phyloP scores from a whole-genome alignment of 163 green algal species.

The Coccomyxa subellipsoidea region DNA sequence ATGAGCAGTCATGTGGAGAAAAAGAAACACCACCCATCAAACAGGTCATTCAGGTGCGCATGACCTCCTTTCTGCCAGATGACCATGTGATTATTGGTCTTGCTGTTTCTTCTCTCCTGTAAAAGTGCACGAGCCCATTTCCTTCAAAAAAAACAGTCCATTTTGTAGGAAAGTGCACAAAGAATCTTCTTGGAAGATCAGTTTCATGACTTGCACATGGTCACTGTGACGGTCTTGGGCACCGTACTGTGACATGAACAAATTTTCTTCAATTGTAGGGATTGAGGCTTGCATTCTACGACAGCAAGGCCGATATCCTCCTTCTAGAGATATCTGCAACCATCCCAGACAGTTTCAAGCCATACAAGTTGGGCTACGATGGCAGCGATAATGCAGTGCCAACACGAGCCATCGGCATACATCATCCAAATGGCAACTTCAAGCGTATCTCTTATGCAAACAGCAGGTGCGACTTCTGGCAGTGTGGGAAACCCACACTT shows the following conservation, averaged over 20 bases:
- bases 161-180: not conserved
- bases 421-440: not conserved
- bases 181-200: not conserved
- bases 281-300: not conserved
- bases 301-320: conserved; percentile 1
- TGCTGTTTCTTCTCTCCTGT: not conserved
- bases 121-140: not conserved
- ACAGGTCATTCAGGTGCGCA: conserved; percentile 5
- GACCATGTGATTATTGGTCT: not conserved
- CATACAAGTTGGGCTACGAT: not conserved
- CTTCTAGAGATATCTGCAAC: not conserved
- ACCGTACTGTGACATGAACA: not conserved
- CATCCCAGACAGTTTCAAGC: not conserved
- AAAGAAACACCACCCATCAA: not conserved
- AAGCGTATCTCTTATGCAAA: not conserved
- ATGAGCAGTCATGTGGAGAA: not conserved
- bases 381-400: not conserved
- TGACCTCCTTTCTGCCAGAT: not conserved
- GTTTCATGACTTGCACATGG: not conserved
- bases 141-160: not conserved
- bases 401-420: not conserved
- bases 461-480: not conserved
- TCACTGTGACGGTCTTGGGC: not conserved
- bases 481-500: not conserved
- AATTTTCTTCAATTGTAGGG: not conserved